Conservation (phyloP, 805 yeast genomes). For the Scheffersomyces spartinae region DNA sequence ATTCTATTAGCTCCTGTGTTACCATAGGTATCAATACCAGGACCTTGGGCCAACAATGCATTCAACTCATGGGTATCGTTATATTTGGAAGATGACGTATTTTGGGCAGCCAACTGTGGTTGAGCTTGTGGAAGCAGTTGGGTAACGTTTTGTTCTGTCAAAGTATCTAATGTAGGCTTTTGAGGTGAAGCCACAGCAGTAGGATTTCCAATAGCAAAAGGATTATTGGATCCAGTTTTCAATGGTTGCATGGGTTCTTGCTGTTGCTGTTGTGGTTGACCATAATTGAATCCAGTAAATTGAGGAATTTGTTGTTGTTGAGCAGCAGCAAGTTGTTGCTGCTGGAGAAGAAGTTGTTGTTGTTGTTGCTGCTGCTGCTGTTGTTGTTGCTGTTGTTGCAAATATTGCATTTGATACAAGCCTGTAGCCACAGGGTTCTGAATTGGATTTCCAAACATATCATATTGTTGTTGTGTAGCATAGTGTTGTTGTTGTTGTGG, state of each 20-base stretch:
- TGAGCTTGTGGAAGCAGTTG: conserved; percentile 19
- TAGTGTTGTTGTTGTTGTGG: conserved; percentile 13
- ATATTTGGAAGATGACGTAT: conserved; percentile 7
- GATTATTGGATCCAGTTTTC: conserved; percentile 67
- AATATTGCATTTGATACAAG: conserved; percentile 34
- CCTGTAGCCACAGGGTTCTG: conserved; percentile 46
- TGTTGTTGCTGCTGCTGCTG: conserved; percentile 7
- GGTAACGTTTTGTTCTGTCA: too few relatives aligned
- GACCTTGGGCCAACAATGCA: conserved; percentile 68
- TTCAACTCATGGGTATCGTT: conserved; percentile 61
- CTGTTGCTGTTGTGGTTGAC: conserved; percentile 24
- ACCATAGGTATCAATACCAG: conserved; percentile 91
- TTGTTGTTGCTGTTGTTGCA: conserved; percentile 6
- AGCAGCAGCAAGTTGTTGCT: conserved; percentile 18
- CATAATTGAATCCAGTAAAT: conserved; percentile 18
- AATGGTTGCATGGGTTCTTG: conserved; percentile 37
- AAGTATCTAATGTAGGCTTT: too few relatives aligned
- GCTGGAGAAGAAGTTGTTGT: conserved; percentile 20
- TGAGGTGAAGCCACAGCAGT: too few relatives aligned
- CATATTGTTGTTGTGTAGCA: conserved; percentile 28
- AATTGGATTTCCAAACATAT: conserved; percentile 60
- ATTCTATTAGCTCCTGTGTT: conserved; percentile 74
- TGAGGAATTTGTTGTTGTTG: conserved; percentile 25
- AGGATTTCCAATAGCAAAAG: conserved; percentile 58
- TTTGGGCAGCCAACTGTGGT: conserved; percentile 12